A percentile compares a stretch with the other conserved stretches of the same genome.
phyloP scores from a whole-genome alignment of 768 basidiomycete genomes.

The Boletus fagicola region DNA sequence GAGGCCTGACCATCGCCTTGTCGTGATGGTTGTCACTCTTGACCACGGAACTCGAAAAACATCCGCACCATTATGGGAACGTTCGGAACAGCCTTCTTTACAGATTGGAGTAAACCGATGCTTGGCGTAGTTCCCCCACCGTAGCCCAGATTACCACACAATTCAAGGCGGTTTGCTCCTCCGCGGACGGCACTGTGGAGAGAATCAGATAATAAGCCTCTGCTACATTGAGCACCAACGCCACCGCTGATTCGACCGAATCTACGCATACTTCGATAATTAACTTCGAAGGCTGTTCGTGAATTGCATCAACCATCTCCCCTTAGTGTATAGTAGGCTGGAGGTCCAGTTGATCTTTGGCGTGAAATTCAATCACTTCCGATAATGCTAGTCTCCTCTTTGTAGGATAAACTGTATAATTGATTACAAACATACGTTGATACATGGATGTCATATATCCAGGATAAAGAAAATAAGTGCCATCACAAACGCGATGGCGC shows the following conservation, averaged over 20 bases:
- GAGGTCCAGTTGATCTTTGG: not conserved
- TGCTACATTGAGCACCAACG: slow-evolving; percentile 40
- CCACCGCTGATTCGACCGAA: slow-evolving; percentile 67
- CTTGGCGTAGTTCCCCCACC: slow-evolving; percentile 86
- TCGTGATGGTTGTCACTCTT: slow-evolving; percentile 1
- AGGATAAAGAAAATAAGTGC: no score
- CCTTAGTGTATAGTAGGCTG: not conserved
- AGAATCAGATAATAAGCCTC: slow-evolving; percentile 1
- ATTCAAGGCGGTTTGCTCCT: slow-evolving; percentile 74
- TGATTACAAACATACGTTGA: not conserved
- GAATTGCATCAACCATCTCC: slow-evolving; percentile 6
- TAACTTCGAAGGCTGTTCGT: slow-evolving; percentile 7
- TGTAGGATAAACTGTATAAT: not conserved
- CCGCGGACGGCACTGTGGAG: slow-evolving; percentile 59
- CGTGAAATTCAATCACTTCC: slow-evolving; percentile 1
- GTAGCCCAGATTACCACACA: slow-evolving; percentile 64
- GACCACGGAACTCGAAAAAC: slow-evolving; percentile 6
- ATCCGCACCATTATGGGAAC: slow-evolving; percentile 70
- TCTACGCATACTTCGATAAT: slow-evolving; percentile 71
- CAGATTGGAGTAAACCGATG: slow-evolving; percentile 63
- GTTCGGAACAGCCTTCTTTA: slow-evolving; percentile 48
- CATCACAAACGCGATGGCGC: not conserved
- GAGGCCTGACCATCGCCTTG: slow-evolving; percentile 79
- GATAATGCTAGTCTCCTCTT: not conserved
- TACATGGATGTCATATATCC: not conserved